Conservation (phyloP, 2,329 filamentous ascomycete genomes). For the Claviceps africana region DNA sequence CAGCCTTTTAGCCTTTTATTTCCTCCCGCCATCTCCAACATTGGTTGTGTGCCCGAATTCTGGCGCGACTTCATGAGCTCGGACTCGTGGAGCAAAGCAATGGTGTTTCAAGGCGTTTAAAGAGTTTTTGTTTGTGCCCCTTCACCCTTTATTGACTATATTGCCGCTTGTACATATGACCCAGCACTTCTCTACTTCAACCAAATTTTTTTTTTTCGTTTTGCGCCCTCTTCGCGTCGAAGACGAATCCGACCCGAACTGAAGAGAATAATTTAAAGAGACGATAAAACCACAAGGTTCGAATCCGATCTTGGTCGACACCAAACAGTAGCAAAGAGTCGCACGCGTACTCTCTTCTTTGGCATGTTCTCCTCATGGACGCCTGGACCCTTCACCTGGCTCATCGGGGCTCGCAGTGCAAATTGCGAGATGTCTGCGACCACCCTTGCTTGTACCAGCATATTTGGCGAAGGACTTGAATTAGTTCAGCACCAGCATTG, state of each 20-base stretch:
- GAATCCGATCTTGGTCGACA: neutral
- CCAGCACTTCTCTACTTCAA: neutral
- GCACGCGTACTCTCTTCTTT: neutral
- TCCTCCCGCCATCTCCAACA: neutral
- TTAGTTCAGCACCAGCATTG: conserved; percentile 14
- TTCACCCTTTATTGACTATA: neutral
- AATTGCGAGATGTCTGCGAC: neutral
- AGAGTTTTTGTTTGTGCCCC: neutral
- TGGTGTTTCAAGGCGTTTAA: conserved; percentile 4
- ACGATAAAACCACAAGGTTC: neutral
- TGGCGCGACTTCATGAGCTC: neutral
- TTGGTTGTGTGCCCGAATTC: neutral
- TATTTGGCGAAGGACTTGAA: conserved; percentile 16
- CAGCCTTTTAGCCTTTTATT: neutral
- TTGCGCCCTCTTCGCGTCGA: neutral
- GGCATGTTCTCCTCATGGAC: neutral
- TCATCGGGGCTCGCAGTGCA: neutral
- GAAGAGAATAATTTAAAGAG: neutral
- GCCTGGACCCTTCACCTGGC: neutral
- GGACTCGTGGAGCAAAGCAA: neutral
- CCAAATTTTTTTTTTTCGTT: neutral
- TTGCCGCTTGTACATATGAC: neutral
- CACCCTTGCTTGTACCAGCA: conserved; percentile 19
- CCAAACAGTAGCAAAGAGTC: neutral
- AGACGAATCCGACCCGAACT: neutral